Percentiles rank a stretch among this genome's conserved stretches.
These are phyloP conservation scores for Malus asiatica DNA, from an alignment of 306 rosid genomes.

Conservation along the genomic window DNA sequence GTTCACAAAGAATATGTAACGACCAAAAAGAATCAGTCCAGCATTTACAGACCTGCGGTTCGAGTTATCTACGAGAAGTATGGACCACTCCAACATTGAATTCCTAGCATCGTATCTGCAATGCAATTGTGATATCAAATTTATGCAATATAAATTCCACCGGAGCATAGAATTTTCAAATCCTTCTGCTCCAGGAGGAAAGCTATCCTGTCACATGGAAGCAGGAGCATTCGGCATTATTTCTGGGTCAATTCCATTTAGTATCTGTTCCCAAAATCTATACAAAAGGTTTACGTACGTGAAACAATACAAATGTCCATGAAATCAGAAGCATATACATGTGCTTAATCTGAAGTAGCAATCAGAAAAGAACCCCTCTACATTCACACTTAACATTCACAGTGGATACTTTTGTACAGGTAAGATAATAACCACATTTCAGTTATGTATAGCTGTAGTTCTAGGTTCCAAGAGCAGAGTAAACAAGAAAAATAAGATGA, in stretches of 20 bases:
- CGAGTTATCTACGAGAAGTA: conserved; percentile 77
- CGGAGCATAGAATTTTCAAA: neutral
- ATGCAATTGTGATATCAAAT: neutral
- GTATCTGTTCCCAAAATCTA: neutral
- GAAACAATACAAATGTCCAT: neutral
- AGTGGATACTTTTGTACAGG: neutral
- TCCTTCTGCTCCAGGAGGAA: neutral
- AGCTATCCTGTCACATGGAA: neutral
- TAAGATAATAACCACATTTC: neutral
- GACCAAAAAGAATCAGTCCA: neutral
- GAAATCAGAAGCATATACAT: neutral
- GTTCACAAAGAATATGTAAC: neutral
- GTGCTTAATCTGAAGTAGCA: neutral
- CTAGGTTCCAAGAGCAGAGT: neutral
- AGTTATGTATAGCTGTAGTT: neutral
- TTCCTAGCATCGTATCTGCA: conserved; percentile 86
- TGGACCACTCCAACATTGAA: conserved; percentile 84
- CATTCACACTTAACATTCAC: neutral
- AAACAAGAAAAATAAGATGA: neutral
- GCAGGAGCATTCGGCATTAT: neutral
- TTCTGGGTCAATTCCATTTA: neutral
- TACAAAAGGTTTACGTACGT: neutral
- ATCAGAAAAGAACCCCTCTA: neutral
- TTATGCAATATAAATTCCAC: neutral
- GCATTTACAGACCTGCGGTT: conserved; percentile 67